These are phyloP conservation scores for Breynia disticha DNA, from an alignment of 441 rosid species.

Conservation along the genomic window DNA sequence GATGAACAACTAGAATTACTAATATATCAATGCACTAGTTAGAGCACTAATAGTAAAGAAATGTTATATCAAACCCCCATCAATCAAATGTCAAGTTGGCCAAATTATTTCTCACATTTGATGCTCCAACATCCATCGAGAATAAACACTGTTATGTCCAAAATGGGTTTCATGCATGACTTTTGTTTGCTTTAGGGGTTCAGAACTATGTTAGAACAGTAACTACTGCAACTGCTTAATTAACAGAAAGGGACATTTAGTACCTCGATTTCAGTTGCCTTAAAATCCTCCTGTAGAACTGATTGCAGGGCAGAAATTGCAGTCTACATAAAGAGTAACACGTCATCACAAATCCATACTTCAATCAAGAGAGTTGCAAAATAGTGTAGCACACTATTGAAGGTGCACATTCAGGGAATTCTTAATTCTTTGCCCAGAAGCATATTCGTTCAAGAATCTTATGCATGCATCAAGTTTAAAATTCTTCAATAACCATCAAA, in stretches of 20 bases:
- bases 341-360: conserved; percentile 2
- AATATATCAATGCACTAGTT: too few relatives aligned
- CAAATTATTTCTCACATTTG: too few relatives aligned
- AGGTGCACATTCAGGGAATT: too few relatives aligned
- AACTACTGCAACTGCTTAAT: neutral
- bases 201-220: neutral
- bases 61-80: too few relatives aligned
- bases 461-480: too few relatives aligned
- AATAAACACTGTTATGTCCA: neutral
- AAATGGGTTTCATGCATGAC: neutral
- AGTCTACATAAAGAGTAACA: conserved; percentile 38
- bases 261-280: conserved; percentile 98
- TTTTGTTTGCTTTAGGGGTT: neutral
- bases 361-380: neutral
- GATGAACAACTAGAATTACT: too few relatives aligned
- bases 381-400: too few relatives aligned
- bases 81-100: too few relatives aligned
- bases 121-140: neutral
- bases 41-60: too few relatives aligned
- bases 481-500: too few relatives aligned
- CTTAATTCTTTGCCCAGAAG: too few relatives aligned
- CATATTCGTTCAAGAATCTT: too few relatives aligned
- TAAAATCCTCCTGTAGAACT: conserved; percentile 95
- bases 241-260: neutral
- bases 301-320: conserved; percentile 88